Evolutionary conservation across 106 monocot species (phyloP), one percentile per base, ranked within the genome.

Genomic region (Alisma plantagoaquatica): DNA sequence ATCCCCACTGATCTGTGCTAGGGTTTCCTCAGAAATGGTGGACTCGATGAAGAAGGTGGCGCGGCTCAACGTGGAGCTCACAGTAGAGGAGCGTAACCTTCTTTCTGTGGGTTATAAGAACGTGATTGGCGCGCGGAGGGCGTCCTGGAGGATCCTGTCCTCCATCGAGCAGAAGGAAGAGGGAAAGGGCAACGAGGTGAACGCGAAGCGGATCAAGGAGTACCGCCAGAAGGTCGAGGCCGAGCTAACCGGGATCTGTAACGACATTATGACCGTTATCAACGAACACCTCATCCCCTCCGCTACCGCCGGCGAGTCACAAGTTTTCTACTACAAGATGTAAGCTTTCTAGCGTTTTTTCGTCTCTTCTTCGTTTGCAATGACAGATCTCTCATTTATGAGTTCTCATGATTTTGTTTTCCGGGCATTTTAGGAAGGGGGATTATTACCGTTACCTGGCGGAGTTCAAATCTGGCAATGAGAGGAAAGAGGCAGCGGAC

Each of bases 121-220:
- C 57, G 79, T 85, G 53, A 66, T 80, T 46, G 84, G 80, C 20
- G 61, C 84, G 25, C 19, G 76, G 62, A 54, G 84, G 54, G 84
- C 84, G 2, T 65, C 79, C 15, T 80, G 79, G 80, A 56, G 84
- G 62, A 80, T 80, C 49, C 60, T 85, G 18, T 79, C 72, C 12
- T 85, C 80, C 38, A 80, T 80, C 55, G 84, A 86, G 70, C 80
- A 80, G 69, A 80, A 80, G 69, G 84, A 85, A 66, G 80, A 85
- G 57, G 30, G 69, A 9, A 85, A 70, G 69, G 84, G 80, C 23
- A 79, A 85, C 41, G 80, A 80, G 53, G 43, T 46, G 41, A 64
- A 76, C 26, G 79, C 49, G 15, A 72, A 59, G 58, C 53, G 42
- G 61, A 73, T 76, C 62, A 69, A 35, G 42, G 84, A 80, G 38